These are phyloP conservation scores for Pyrus bretschneideri DNA, from an alignment of 306 rosid species.

Conservation along the genomic window DNA sequence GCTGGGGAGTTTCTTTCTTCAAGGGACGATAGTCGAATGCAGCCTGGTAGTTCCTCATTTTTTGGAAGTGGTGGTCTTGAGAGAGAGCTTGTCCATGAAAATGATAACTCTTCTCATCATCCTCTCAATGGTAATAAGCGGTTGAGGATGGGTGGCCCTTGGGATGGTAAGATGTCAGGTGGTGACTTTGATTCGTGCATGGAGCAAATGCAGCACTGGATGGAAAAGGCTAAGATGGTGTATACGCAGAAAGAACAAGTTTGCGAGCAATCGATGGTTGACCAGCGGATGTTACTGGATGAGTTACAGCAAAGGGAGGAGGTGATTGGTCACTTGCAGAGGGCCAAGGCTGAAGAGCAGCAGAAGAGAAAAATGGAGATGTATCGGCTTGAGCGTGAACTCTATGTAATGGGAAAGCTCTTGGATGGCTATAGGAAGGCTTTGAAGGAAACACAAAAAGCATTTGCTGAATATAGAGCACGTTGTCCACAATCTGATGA, in stretches of 20 bases:
- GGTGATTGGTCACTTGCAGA: constrained; percentile 50
- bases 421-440: constrained; percentile 78
- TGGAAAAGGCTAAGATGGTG: constrained; percentile 62
- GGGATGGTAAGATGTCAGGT: constrained; percentile 40
- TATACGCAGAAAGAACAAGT: constrained; percentile 53
- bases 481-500: constrained; percentile 57
- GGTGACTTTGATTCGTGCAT: constrained; percentile 48
- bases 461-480: constrained; percentile 61
- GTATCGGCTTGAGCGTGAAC: constrained; percentile 68
- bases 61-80: constrained; percentile 69
- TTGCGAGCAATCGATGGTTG: constrained; percentile 36
- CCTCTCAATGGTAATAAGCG: constrained; percentile 58
- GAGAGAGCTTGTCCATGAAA: constrained; percentile 52
- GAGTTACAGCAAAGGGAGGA: constrained; percentile 66
- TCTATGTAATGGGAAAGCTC: constrained; percentile 56
- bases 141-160: constrained; percentile 50
- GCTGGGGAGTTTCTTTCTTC: constrained; percentile 52
- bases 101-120: constrained; percentile 43
- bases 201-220: constrained; percentile 56
- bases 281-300: constrained; percentile 46
- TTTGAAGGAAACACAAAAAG: constrained; percentile 53
- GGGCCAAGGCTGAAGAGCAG: constrained; percentile 55
- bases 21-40: constrained; percentile 59
- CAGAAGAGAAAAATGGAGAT: constrained; percentile 57
- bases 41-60: constrained; percentile 40